Evolutionary conservation across 164 flowering plant species (phyloP).

Genomic region (Chloranthus sessilifolius): DNA sequence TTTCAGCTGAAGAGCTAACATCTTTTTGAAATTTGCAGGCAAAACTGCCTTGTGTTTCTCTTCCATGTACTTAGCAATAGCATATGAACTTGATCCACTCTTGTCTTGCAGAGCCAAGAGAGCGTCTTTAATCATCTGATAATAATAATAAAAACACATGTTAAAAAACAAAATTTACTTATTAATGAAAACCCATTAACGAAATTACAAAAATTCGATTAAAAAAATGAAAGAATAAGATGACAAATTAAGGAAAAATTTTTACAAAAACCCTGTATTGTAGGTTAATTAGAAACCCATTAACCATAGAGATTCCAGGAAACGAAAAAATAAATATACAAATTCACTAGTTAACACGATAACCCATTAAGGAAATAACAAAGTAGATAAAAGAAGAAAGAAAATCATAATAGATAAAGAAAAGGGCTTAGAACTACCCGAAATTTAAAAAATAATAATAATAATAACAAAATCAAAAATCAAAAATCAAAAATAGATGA

Average conservation of each 20-base stretch:
- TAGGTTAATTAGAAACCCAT: not conserved
- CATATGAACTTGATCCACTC: conserved; percentile 71
- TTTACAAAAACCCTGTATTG: not conserved
- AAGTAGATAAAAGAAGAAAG: no score
- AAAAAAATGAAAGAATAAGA: not conserved
- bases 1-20: conserved; percentile 54
- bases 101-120: conserved; percentile 53
- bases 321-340: no score
- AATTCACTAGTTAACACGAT: no score
- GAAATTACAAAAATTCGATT: not conserved
- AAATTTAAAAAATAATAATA: not conserved
- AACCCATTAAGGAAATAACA: no score
- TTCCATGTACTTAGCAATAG: conserved; percentile 88
- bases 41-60: conserved; percentile 63
- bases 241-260: not conserved
- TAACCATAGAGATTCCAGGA: no score
- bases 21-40: conserved; percentile 69
- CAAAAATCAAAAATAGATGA: not conserved
- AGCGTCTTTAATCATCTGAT: conserved; percentile 81
- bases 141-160: not conserved
- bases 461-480: not conserved
- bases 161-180: not conserved
- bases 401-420: not conserved
- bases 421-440: no score
- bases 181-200: not conserved